Base-by-base conservation (phyloP, 2,329 filamentous ascomycete genomes). In the Pyrenochaeta sp. region DNA sequence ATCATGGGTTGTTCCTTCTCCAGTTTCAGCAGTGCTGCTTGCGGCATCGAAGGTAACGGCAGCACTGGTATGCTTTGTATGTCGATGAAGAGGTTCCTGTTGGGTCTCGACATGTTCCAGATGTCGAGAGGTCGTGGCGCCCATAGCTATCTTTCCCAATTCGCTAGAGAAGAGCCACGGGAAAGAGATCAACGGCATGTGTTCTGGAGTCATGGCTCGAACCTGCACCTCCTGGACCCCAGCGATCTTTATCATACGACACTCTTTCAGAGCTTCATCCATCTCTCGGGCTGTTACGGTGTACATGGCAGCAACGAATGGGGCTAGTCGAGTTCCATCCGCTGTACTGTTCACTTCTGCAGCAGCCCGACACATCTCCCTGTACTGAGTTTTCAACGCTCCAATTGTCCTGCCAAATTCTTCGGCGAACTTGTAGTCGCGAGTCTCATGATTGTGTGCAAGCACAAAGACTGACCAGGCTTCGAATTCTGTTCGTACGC, bases 231-330 rank as follows among this genome's bases (percentile, higher is more conserved):
- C 66, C 30, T 71, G 63, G 1, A 78, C 80, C 15, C 74, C 81
- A 6, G 77, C 77, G 2, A 76, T 68, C 60, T 76, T 78, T 0
- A 67, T 78, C n/a, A 73, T 55, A 2, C 75, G 73, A 36, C 80
- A 80, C 65, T 88, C 84, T 22, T 80, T 76, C 4, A 90, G 75
- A 0, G 89, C 89, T 28, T 83, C 79, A 15, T 83, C 82, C 32
- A 91, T 84, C 71, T 96, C 88, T 51, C 89, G 82, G 37, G 89
- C 86, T 0, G 94, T 97, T 27, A 96, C 86, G 22, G 83, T 87
- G 77, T 99, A 99, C 88, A 97, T 95, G 45, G 93, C 93, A 0
- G 91, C 89, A 7, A 93, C 87, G 68, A 97, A 91, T 0, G 86
- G 88, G 3, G 86, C 88, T 1, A 97, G 74, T 8, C 82, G 53